Evolutionary conservation across 805 yeast species (phyloP).

Genomic region (Lipomyces chichibuensis): DNA sequence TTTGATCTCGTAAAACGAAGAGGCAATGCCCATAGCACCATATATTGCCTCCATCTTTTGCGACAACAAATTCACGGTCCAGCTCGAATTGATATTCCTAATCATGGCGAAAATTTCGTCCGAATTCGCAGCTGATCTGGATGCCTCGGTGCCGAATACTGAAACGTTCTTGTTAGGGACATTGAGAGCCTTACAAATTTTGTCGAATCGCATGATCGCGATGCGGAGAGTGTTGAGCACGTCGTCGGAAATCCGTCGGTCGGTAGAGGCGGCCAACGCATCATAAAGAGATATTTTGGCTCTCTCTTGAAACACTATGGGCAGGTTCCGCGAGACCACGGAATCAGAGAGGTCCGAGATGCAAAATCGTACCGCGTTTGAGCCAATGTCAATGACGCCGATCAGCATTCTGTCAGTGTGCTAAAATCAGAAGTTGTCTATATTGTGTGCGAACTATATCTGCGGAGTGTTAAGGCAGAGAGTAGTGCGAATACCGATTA

Average conservation of each 20-base stretch:
- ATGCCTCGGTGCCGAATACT: conserved; percentile 76
- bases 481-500: background rate
- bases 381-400: conserved; percentile 76
- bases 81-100: conserved; percentile 57
- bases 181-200: conserved; percentile 74
- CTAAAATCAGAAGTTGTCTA: background rate
- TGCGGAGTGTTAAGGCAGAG: too few species aligned
- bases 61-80: conserved; percentile 64
- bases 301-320: conserved; percentile 75
- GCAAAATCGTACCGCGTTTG: conserved; percentile 73
- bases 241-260: conserved; percentile 43
- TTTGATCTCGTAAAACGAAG: conserved; percentile 65
- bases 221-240: conserved; percentile 62
- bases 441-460: background rate
- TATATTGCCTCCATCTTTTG: conserved; percentile 67
- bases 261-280: conserved; percentile 40
- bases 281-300: conserved; percentile 71
- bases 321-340: conserved; percentile 74
- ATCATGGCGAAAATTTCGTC: conserved; percentile 61
- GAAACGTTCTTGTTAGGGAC: conserved; percentile 60
- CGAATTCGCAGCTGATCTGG: conserved; percentile 68
- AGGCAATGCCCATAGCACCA: conserved; percentile 74
- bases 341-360: conserved; percentile 65
- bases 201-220: conserved; percentile 67
- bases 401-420: conserved; percentile 13